Percentiles rank a stretch among this genome's conserved stretches.
These are phyloP conservation scores for Fusarium lateritium DNA, from an alignment of 2,329 filamentous ascomycete genomes.

Conservation along the genomic window DNA sequence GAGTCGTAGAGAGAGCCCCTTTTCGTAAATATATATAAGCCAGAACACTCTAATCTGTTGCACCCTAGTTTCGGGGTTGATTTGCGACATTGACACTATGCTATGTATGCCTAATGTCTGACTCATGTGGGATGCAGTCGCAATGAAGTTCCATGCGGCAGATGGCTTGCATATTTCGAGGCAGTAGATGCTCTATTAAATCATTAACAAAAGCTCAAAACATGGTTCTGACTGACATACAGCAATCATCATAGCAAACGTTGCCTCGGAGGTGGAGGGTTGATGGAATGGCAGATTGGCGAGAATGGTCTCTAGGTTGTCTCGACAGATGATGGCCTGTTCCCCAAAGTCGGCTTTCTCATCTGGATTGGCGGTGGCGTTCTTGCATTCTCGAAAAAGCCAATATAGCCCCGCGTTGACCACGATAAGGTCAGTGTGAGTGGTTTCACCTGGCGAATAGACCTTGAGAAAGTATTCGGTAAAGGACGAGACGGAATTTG, in stretches of 20 bases:
- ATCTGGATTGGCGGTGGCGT: not conserved
- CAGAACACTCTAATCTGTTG: not conserved
- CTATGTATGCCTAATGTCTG: slow-evolving; percentile 4
- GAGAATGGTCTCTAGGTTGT: slow-evolving; percentile 51
- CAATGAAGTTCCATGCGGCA: not conserved
- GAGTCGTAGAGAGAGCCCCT: not conserved
- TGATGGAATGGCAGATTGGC: slow-evolving; percentile 50
- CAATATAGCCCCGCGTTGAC: slow-evolving; percentile 50
- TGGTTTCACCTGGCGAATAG: slow-evolving; percentile 28
- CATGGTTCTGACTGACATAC: not conserved
- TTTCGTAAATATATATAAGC: not conserved
- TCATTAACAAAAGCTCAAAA: too few relatives aligned
- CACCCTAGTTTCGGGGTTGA: not conserved
- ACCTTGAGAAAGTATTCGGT: slow-evolving; percentile 45
- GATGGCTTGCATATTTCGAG: slow-evolving; percentile 7
- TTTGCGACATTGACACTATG: not conserved
- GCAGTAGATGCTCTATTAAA: not conserved
- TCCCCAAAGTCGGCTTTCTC: slow-evolving; percentile 40
- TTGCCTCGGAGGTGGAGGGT: slow-evolving; percentile 44
- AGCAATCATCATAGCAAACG: slow-evolving; percentile 29
- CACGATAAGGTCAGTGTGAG: slow-evolving; percentile 50
- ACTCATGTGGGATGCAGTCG: not conserved
- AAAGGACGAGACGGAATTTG: slow-evolving; percentile 24
- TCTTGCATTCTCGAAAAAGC: slow-evolving; percentile 42
- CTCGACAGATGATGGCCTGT: slow-evolving; percentile 43